Base-by-base conservation (phyloP, 2,329 filamentous ascomycete species). In the Teratosphaeria viscida region DNA sequence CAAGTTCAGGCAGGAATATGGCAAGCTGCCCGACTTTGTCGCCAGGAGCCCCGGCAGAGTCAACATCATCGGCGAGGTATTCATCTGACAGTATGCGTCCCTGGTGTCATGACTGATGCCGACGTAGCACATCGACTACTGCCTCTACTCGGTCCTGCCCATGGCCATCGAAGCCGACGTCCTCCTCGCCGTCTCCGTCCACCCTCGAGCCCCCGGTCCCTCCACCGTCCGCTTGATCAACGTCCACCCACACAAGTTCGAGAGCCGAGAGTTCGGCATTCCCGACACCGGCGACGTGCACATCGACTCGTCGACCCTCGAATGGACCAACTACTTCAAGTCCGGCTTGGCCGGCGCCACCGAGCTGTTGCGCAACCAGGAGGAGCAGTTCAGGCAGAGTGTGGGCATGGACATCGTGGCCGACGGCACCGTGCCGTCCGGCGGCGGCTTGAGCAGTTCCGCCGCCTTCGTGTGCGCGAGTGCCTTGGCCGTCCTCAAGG, bases 291-390 rank as follows among this genome's bases (percentile, higher is more conserved):
- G 77, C 53, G 75, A 77, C n/a, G 75, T 80, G 16, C 71, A 76
- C 11, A 96, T 99, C 68, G 91, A 97, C 73, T 83, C 90, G 7
- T 85, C 85, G 19, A 83, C 87, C 66, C 88, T 95, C 65, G 91
- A 96, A 76, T 99, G 94, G 94, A 89, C 90, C 60, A 99, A 97
- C 74, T 99, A 99, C 80, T 97, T 99, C 83, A 95, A 94, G 77
- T 89, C 90, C 58, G 94, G 94, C 0, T 79, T 97, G 56, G 80
- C 84, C 39, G 94, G 92, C 34, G 92, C 92, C 0, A 76, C 96
- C 59, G 83, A 89, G 67, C 79, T 95, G 61, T 78, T 99, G 64
- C 81, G 84, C 56, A 84, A 85, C 75, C 87, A 87, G 72, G 82
- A 83, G 37, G 65, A 69, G 53, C 77, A 79, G 10, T 76, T 75